Conservation (phyloP, 306 rosid species). For the Quercus suber region DNA sequence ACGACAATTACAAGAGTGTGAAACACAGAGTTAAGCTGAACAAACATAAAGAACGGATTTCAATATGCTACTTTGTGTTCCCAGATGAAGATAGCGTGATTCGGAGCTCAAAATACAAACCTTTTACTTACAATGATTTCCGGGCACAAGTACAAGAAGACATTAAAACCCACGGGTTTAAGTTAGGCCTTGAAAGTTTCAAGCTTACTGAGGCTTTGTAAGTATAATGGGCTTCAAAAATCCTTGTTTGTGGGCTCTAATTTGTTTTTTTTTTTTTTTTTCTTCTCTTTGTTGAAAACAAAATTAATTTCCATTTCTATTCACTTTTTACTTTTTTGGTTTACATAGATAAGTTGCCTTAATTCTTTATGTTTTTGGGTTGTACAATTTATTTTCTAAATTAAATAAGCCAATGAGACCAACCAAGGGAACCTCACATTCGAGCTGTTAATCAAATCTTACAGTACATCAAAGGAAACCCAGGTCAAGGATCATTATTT, state of each 20-base stretch:
- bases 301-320: not conserved
- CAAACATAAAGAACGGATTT: conserved; percentile 45
- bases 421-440: too few relatives aligned
- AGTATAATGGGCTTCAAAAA: not conserved
- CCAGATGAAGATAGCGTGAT: conserved; percentile 51
- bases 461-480: too few relatives aligned
- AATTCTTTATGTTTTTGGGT: too few relatives aligned
- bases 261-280: not conserved
- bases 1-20: conserved; percentile 54
- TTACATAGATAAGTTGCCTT: too few relatives aligned
- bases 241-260: not conserved
- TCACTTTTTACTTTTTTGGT: not conserved
- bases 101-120: conserved; percentile 58
- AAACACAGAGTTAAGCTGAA: conserved; percentile 61
- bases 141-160: conserved; percentile 60
- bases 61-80: conserved; percentile 69
- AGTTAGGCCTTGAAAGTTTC: conserved; percentile 73
- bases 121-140: conserved; percentile 65
- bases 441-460: too few relatives aligned
- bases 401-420: too few relatives aligned
- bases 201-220: not conserved
- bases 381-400: too few relatives aligned
- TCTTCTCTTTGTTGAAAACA: not conserved
- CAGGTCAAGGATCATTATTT: too few relatives aligned
- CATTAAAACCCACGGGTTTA: conserved; percentile 41